These are phyloP conservation scores for Neurospora tetrasperma DNA, from an alignment of 495 filamentous ascomycete species.

Conservation along the genomic window DNA sequence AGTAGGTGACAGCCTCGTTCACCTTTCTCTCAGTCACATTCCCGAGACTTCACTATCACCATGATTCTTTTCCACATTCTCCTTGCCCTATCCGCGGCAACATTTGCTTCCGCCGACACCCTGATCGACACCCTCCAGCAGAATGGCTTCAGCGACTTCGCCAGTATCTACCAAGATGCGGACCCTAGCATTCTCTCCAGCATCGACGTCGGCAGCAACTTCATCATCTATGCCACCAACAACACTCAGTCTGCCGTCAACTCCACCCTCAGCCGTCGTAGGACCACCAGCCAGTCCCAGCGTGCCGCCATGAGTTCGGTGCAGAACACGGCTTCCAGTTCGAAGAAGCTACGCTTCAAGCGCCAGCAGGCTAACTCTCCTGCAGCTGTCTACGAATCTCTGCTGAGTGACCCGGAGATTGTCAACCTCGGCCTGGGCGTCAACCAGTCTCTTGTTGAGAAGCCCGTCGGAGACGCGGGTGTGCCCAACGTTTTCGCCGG, in stretches of 20 bases:
- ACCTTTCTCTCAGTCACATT: not conserved
- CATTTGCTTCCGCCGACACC: not conserved
- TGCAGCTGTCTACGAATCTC: not conserved
- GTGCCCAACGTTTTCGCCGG: constrained; percentile 16
- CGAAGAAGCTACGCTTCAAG: not conserved
- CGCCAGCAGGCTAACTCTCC: not conserved
- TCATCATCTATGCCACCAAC: not conserved
- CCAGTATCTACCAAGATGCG: not conserved
- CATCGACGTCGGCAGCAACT: not conserved
- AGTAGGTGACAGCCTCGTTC: not conserved
- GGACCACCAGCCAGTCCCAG: no score
- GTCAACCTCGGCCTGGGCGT: not conserved
- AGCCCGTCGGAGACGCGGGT: not conserved
- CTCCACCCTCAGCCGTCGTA: not conserved
- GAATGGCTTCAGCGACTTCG: not conserved
- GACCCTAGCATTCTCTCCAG: not conserved
- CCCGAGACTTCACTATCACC: not conserved
- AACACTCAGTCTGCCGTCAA: not conserved
- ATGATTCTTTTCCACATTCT: not conserved
- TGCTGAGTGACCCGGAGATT: not conserved
- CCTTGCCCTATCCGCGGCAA: not conserved
- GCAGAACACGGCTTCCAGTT: not conserved
- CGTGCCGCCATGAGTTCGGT: not conserved
- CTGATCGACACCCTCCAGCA: not conserved
- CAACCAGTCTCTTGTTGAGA: not conserved